Conservation (phyloP, 202 grass and related monocot species). For the Zizania palustris region DNA sequence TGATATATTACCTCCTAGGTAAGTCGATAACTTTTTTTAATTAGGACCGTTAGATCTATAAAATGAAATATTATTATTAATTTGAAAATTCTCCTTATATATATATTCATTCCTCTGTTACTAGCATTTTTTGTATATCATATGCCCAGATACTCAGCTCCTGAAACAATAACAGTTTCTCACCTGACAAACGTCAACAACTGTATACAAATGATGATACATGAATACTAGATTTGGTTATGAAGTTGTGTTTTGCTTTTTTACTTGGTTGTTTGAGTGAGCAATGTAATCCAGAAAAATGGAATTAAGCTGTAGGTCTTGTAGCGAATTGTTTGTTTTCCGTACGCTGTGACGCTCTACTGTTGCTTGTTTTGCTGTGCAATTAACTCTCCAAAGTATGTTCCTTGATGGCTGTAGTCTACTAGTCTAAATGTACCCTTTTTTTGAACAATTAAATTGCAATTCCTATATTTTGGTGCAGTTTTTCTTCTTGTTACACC, state of each 20-base stretch:
- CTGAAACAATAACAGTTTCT: not conserved
- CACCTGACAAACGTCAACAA: not conserved
- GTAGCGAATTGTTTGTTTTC: not conserved
- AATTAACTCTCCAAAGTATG: not conserved
- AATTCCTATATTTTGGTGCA: not conserved
- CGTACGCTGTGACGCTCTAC: not conserved
- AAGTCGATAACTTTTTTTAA: too few species aligned
- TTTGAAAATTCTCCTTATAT: too few species aligned
- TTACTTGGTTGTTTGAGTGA: slow-evolving; percentile 11
- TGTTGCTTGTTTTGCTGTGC: not conserved
- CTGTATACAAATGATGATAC: not conserved
- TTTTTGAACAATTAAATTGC: not conserved
- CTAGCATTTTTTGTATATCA: slow-evolving; percentile 20
- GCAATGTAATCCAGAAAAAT: not conserved
- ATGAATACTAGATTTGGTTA: slow-evolving; percentile 17
- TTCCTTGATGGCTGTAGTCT: not conserved
- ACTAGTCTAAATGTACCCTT: not conserved
- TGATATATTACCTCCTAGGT: too few species aligned
- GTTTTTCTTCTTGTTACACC: not conserved
- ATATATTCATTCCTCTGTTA: too few species aligned
- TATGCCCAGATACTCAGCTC: not conserved
- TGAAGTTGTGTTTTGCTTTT: not conserved
- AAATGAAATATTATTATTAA: too few species aligned
- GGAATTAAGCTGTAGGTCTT: not conserved
- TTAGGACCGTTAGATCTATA: too few species aligned